Base-by-base conservation (phyloP, 2,329 filamentous ascomycete genomes). In the Penicillium hordei region DNA sequence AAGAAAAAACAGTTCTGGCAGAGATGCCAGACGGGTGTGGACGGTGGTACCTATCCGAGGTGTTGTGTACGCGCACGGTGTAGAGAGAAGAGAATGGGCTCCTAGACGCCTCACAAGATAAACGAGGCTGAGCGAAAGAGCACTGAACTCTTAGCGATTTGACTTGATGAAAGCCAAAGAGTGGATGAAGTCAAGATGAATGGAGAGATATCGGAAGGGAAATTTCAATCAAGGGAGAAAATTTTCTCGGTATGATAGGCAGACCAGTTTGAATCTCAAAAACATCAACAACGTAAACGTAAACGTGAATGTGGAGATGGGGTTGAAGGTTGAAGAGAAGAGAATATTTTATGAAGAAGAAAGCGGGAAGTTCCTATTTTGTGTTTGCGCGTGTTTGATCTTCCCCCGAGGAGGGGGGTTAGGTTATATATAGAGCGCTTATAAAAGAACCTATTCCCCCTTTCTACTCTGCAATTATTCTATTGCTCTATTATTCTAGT, bases 351-450 rank as follows among this genome's bases (percentile, higher is more conserved):
- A 38, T 48, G 60, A 60, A 58, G 62, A 64, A 63, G 58, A 61
- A 61, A 65, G 58, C 59, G 60, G 65, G 64, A 62, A 67, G 59
- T 60, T 64, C 52, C 52, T 45, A 51, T 57, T 66, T 66, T 56
- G 63, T 67, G 65, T 67, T 67, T 66, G 63, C 57, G 58, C 50
- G 55, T 67, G 65, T 65, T 67, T 66, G 65, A 57, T 57, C 54
- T 65, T 53, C 55, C 63, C 53, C n/a, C n/a, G n/a, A n/a, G n/a
- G 29, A 4, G 31, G 19, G 45, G 15, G 25, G 10, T 8, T 27
- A 13, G 23, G 58, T 59, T 64, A 63, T 64, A 64, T 57, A 63
- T 66, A 58, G 59, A 55, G n/a, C 34, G 6, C 17, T 23, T 55
- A 55, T 33, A 42, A 15, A 21, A n/a, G 23, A 12, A 19, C 8